phyloP scores from a whole-genome alignment of 1,284 basidiomycete species.

The Rhodotorula mucilaginosa region DNA sequence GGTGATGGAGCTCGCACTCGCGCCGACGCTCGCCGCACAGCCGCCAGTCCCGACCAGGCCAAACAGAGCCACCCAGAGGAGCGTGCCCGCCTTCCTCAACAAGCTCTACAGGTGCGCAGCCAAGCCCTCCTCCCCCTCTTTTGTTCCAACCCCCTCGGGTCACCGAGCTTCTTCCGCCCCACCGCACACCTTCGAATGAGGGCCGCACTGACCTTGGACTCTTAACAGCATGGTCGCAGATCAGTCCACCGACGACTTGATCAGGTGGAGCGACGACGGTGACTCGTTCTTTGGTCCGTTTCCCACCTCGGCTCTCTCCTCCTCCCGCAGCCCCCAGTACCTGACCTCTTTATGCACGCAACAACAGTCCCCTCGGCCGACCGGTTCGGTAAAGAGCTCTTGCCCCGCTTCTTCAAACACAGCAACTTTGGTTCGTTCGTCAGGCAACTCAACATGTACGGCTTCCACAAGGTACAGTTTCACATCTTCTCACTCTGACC shows the following conservation, averaged over 20 bases:
- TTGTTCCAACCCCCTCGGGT: too few relatives aligned
- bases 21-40: neutral
- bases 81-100: slow-evolving; percentile 79
- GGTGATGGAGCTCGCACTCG: slow-evolving; percentile 16
- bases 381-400: slow-evolving; percentile 82
- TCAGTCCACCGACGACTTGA: slow-evolving; percentile 72
- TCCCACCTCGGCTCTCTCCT: neutral
- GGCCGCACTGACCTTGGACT: neutral
- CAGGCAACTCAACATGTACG: slow-evolving; percentile 96
- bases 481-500: neutral
- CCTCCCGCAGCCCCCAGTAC: neutral
- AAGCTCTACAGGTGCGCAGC: slow-evolving; percentile 75
- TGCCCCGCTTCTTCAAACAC: slow-evolving; percentile 95
- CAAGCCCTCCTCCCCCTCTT: too few relatives aligned
- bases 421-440: slow-evolving; percentile 92
- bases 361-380: slow-evolving; percentile 83
- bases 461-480: slow-evolving; percentile 59
- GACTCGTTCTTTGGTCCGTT: slow-evolving; percentile 82
- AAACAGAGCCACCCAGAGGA: slow-evolving; percentile 38
- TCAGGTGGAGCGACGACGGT: slow-evolving; percentile 83
- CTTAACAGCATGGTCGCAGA: slow-evolving; percentile 82
- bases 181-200: too few relatives aligned
- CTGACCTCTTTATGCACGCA: neutral
- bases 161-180: too few relatives aligned
- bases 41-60: slow-evolving; percentile 10